Evolutionary conservation across 495 filamentous ascomycete genomes (phyloP), one percentile per base, ranked within the genome.

Genomic region (Aspergillus conjunctus): DNA sequence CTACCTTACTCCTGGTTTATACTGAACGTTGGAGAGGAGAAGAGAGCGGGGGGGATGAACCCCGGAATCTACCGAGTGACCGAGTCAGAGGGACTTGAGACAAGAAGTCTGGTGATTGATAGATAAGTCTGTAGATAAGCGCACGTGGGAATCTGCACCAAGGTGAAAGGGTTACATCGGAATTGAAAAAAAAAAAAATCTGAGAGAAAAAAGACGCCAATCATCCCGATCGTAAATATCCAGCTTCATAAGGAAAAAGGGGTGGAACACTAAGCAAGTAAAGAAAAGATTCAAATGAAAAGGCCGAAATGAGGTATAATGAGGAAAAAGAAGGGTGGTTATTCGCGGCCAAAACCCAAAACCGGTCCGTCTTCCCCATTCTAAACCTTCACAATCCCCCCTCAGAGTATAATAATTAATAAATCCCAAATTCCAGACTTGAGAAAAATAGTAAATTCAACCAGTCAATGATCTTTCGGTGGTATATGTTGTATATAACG

Each of bases 361-460:
- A 41, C 11, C 37, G 12, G 6, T 14, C 9, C 5, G 4, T 41
- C 15, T 41, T 4, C 37, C 37, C 9, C 5, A 41, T n/a, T 48
- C n/a, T 48, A 21, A 48, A 48, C n/a, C 44, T 21, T 17, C 18
- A 14, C n/a, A n/a, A n/a, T n/a, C n/a, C 44, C 15, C 44, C 8
- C 44, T 1, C 44, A 14, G 44, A 3, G n/a, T 17, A 17, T 22
- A 14, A 5, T 43, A 8, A 43, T 21, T 21, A 48, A 9, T 21
- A 48, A 21, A 48, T 17, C 44, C 20, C 44, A 22, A 48, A 48
- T 48, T 48, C 44, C 44, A 48, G 44, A 48, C 20, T 18, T 11
- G 44, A 48, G 44, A 48, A 11, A 48, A 21, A 21, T 20, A 48
- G 18, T 48, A 7, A 20, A 18, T 17, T 17, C 18, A 48, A 20